Percentiles rank a stretch among this genome's conserved stretches.
phyloP scores from a whole-genome alignment of 768 basidiomycete genomes.

The Kwoniella europaea region DNA sequence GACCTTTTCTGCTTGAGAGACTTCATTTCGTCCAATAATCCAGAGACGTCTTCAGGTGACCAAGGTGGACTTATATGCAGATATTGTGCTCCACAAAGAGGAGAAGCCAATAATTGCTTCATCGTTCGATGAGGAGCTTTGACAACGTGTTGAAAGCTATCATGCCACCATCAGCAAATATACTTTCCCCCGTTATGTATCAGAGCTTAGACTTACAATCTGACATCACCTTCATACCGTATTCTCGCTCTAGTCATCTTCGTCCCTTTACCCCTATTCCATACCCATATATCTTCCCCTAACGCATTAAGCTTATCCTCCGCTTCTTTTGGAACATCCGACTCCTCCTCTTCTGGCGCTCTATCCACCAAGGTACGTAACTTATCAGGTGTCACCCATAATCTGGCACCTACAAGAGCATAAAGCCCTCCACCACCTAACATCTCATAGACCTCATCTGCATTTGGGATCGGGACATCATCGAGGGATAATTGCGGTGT shows the following conservation, averaged over 20 bases:
- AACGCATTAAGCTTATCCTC: slow-evolving; percentile 27
- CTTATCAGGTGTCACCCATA: slow-evolving; percentile 37
- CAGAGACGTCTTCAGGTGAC: slow-evolving; percentile 34
- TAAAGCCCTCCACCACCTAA: slow-evolving; percentile 50
- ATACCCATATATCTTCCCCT: slow-evolving; percentile 47
- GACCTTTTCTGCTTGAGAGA: background rate
- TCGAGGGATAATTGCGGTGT: slow-evolving; percentile 23
- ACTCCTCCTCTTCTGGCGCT: slow-evolving; percentile 9
- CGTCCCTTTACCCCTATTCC: slow-evolving; percentile 30
- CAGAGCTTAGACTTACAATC: slow-evolving; percentile 36
- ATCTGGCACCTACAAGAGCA: slow-evolving; percentile 45
- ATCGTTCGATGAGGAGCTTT: slow-evolving; percentile 30
- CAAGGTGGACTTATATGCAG: slow-evolving; percentile 47
- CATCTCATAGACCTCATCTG: slow-evolving; percentile 25
- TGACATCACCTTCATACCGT: slow-evolving; percentile 44
- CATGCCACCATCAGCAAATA: background rate
- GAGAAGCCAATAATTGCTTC: slow-evolving; percentile 27
- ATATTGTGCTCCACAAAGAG: slow-evolving; percentile 36
- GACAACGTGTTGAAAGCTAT: slow-evolving; percentile 41
- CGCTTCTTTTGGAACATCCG: slow-evolving; percentile 31
- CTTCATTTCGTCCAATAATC: slow-evolving; percentile 23
- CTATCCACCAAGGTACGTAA: slow-evolving; percentile 39
- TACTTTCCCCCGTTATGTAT: slow-evolving; percentile 6
- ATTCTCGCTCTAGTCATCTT: slow-evolving; percentile 44
- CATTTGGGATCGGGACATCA: slow-evolving; percentile 11